Evolutionary conservation across 208 protist species (phyloP), one percentile per base, ranked within the genome.

Genomic region (Trypanosoma mega): DNA sequence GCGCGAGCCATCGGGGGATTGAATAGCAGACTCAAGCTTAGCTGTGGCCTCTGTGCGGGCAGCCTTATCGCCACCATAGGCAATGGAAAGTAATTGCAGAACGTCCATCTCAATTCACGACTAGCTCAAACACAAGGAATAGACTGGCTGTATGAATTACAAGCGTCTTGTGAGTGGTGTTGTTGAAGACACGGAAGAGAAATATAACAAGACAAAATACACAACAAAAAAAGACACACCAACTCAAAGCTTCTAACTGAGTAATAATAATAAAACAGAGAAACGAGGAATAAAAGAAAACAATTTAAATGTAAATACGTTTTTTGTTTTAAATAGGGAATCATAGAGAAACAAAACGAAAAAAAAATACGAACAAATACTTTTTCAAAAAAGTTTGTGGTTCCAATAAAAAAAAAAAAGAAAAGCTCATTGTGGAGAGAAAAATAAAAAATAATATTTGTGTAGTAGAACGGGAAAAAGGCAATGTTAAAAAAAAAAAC

Each of bases 31-130:
- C 52, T 92, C 81, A 21, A 96, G 54, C 54, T 84, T 64, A 6
- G 71, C 48, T 16, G 86, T 96, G 12, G 89, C 83, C 5, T 0
- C 43, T 27, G 81, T 90, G 29, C 86, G 85, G 49, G 83, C 75
- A 50, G 86, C 74, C 62, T 91, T 91, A 29, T 54, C 66, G 23
- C 89, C 89, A 60, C 72, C 58, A 59, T 96, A 96, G 30, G 89
- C 89, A 23, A 80, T 48, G n/a, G 78, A 53, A 20, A 96, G 76
- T 26, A 92, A 71, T 41, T 84, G 68, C 41, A 93, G 69, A n/a
- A 86, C 71, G 52, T 87, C 68, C 37, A 85, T 54, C 0, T 33
- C 20, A 34, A 44, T 47, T n/a, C n/a, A n/a, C n/a, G n/a, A n/a
- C n/a, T n/a, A n/a, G n/a, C n/a, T n/a, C n/a, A n/a, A n/a, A n/a